Conservation (phyloP, 495 filamentous ascomycete genomes). For the Pyrenula massariospora region DNA sequence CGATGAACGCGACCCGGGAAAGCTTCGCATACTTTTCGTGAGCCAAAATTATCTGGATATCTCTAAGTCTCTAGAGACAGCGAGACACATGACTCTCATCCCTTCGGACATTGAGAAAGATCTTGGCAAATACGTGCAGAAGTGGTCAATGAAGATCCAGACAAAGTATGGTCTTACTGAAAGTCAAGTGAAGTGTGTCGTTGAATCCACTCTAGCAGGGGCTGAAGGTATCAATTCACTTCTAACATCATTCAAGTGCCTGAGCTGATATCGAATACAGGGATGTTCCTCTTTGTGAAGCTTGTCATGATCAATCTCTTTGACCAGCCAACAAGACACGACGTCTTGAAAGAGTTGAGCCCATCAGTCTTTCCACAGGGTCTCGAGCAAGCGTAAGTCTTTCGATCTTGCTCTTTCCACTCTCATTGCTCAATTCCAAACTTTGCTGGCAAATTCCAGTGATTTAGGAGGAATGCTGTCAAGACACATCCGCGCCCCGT, state of each 20-base stretch:
- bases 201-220: conserved; percentile 8
- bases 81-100: conserved; percentile 11
- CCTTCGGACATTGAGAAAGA: conserved; percentile 15
- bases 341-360: conserved; percentile 19
- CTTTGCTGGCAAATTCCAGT: too few relatives aligned
- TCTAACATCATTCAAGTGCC: conserved; percentile 2
- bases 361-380: conserved; percentile 18
- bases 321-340: conserved; percentile 14
- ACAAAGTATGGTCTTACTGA: conserved; percentile 12
- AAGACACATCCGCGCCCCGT: too few relatives aligned
- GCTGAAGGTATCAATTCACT: conserved; percentile 7
- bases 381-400: conserved; percentile 26
- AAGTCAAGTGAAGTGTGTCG: conserved; percentile 5
- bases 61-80: conserved; percentile 11
- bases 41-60: conserved; percentile 24
- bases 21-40: conserved; percentile 23
- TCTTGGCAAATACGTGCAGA: conserved; percentile 15
- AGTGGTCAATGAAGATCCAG: conserved; percentile 10
- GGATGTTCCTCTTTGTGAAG: conserved; percentile 37
- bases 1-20: conserved; percentile 13
- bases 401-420: not conserved
- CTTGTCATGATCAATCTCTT: conserved; percentile 30
- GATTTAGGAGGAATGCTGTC: too few relatives aligned
- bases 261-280: conserved; percentile 9
- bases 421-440: too few relatives aligned